Conservation (phyloP, 2,329 filamentous ascomycete species). For the Lecanicillium sp. region DNA sequence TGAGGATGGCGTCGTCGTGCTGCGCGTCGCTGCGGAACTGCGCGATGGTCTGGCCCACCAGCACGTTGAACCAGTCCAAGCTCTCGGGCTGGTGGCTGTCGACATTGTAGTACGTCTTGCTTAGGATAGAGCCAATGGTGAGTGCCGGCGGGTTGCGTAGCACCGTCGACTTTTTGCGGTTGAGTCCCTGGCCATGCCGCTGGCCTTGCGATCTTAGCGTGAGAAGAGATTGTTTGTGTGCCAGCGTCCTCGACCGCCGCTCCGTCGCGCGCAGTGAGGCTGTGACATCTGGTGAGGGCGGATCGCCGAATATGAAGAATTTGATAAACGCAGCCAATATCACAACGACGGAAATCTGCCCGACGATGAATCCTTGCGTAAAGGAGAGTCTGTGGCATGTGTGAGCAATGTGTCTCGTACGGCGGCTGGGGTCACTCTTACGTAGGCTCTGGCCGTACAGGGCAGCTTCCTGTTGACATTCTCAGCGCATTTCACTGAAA, state of each 20-base stretch:
- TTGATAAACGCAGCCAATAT: constrained; percentile 95
- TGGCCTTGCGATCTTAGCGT: constrained; percentile 47
- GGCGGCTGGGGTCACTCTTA: too few species aligned
- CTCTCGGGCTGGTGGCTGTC: constrained; percentile 94
- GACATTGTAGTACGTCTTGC: constrained; percentile 97
- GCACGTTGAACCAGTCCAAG: constrained; percentile 97
- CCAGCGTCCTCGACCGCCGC: constrained; percentile 64
- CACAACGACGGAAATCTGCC: constrained; percentile 86
- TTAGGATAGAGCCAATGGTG: constrained; percentile 88
- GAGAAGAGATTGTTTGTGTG: constrained; percentile 69
- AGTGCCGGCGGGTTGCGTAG: constrained; percentile 67
- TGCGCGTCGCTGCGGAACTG: constrained; percentile 91
- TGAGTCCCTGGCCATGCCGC: constrained; percentile 40
- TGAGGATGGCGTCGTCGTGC: constrained; percentile 83
- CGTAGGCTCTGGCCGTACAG: constrained; percentile 39
- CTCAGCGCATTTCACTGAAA: background rate
- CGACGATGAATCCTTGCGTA: constrained; percentile 86
- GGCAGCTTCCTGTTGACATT: constrained; percentile 39
- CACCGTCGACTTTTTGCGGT: constrained; percentile 64
- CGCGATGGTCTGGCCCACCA: constrained; percentile 93
- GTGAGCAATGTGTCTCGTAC: background rate
- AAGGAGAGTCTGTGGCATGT: constrained; percentile 66
- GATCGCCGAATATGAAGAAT: constrained; percentile 98
- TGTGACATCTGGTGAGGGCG: constrained; percentile 74
- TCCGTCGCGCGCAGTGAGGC: constrained; percentile 70